A percentile compares a stretch with the other conserved stretches of the same genome.
Conservation (phyloP, 108 stramenopile genomes). For the Chaetoceros muelleri region DNA sequence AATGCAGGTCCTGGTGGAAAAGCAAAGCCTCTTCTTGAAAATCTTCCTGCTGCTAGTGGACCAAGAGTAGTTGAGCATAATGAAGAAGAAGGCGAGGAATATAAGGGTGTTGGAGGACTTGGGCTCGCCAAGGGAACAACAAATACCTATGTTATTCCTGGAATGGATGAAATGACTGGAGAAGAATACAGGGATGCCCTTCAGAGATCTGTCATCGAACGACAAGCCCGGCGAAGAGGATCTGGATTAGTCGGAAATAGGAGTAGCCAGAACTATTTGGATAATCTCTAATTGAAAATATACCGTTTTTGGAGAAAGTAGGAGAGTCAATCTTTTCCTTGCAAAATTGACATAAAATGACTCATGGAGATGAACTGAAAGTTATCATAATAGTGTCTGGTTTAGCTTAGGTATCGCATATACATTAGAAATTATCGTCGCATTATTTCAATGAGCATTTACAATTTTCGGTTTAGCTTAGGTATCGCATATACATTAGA, state of each 20-base stretch:
- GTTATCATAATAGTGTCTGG: too few relatives aligned
- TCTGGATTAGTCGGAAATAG: conserved; percentile 22
- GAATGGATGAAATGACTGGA: conserved; percentile 74
- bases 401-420: too few relatives aligned
- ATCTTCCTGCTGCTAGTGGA: neutral
- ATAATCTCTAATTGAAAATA: conserved; percentile 11
- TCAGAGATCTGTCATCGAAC: conserved; percentile 44
- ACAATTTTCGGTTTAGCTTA: too few relatives aligned
- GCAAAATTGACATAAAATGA: too few relatives aligned
- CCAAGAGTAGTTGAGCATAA: neutral
- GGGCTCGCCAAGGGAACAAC: conserved; percentile 53
- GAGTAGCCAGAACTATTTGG: conserved; percentile 26
- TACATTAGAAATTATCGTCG: too few relatives aligned
- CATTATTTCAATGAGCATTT: too few relatives aligned
- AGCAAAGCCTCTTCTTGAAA: neutral
- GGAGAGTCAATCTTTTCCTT: too few relatives aligned
- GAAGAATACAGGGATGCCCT: conserved; percentile 67
- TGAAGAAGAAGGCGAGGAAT: conserved; percentile 36
- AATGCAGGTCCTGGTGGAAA: neutral
- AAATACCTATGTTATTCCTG: conserved; percentile 66
- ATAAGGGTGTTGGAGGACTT: conserved; percentile 32
- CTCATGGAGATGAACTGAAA: too few relatives aligned
- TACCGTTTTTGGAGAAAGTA: too few relatives aligned
- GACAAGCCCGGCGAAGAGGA: conserved; percentile 23
- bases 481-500: too few relatives aligned